Conservation (phyloP, 805 yeast species). For the Candida gorgasii region DNA sequence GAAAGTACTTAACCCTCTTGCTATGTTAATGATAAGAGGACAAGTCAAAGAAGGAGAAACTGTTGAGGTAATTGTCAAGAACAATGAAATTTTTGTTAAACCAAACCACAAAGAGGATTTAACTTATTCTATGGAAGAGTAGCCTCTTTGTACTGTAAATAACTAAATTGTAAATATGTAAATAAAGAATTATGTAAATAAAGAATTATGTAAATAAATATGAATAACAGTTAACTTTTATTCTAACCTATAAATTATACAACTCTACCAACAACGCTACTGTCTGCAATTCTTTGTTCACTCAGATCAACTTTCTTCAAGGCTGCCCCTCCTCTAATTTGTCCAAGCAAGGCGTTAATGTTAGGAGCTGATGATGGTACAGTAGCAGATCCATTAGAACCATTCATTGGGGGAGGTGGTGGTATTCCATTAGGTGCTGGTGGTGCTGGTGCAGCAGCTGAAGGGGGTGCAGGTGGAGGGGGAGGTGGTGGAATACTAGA, state of each 20-base stretch:
- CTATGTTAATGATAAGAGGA: conserved; percentile 76
- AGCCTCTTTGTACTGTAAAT: not conserved
- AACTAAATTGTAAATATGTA: conserved; percentile 3
- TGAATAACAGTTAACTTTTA: not conserved
- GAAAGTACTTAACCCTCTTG: conserved; percentile 84
- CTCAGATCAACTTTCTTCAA: conserved; percentile 53
- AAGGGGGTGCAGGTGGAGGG: conserved; percentile 23
- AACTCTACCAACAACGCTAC: conserved; percentile 53
- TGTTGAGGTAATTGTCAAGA: conserved; percentile 28
- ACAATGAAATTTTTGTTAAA: conserved; percentile 25
- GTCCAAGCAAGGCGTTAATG: conserved; percentile 54
- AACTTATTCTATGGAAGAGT: not conserved
- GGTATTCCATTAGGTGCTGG: conserved; percentile 20
- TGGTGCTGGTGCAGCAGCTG: conserved; percentile 29
- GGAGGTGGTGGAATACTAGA: conserved; percentile 1
- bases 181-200: conserved; percentile 5
- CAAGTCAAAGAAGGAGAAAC: conserved; percentile 52
- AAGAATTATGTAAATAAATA: not conserved
- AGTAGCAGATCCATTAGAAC: conserved; percentile 29
- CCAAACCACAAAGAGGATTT: conserved; percentile 32
- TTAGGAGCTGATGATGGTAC: conserved; percentile 29
- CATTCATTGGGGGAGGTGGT: conserved; percentile 26
- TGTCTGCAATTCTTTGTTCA: conserved; percentile 47
- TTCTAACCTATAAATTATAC: conserved; percentile 14
- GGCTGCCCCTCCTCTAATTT: conserved; percentile 53